A percentile compares a stretch with the other conserved stretches of the same genome.
Evolutionary conservation across 306 rosid species (phyloP).

Genomic region (Amphicarpaea edgeworthii): DNA sequence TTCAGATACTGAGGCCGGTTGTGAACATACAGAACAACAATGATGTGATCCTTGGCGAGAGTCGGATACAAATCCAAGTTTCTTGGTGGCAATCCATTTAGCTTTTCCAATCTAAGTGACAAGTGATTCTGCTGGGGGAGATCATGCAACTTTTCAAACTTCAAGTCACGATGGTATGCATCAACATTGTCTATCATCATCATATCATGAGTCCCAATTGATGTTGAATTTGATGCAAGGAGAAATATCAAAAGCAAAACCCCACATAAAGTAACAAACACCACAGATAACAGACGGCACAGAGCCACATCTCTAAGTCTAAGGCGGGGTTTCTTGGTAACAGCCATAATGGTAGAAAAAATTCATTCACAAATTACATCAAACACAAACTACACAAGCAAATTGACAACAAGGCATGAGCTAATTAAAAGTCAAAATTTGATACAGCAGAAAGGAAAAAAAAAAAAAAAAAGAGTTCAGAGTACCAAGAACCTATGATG

Average conservation of each 20-base stretch:
- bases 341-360: constrained; percentile 53
- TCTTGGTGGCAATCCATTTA: constrained; percentile 74
- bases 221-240: constrained; percentile 60
- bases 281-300: constrained; percentile 68
- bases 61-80: constrained; percentile 83
- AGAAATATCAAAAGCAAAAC: constrained; percentile 66
- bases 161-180: constrained; percentile 43
- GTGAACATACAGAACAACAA: constrained; percentile 90
- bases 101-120: constrained; percentile 68
- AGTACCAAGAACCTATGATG: constrained; percentile 55
- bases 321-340: constrained; percentile 62
- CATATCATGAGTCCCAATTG: constrained; percentile 24
- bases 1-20: constrained; percentile 87
- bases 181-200: constrained; percentile 43
- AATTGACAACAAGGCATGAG: constrained; percentile 21
- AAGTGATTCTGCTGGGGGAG: constrained; percentile 77
- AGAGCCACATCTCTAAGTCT: constrained; percentile 67
- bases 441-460: not conserved
- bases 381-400: constrained; percentile 39
- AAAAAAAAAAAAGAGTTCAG: not conserved
- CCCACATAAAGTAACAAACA: constrained; percentile 65
- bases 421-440: constrained; percentile 32
- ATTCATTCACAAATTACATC: constrained; percentile 33
- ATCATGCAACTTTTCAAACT: constrained; percentile 32
- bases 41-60: constrained; percentile 66